Percentiles rank a stretch among this genome's conserved stretches.
These are phyloP conservation scores for Blastobotrys elegans DNA, from an alignment of 1,139 yeast genomes.

Conservation along the genomic window DNA sequence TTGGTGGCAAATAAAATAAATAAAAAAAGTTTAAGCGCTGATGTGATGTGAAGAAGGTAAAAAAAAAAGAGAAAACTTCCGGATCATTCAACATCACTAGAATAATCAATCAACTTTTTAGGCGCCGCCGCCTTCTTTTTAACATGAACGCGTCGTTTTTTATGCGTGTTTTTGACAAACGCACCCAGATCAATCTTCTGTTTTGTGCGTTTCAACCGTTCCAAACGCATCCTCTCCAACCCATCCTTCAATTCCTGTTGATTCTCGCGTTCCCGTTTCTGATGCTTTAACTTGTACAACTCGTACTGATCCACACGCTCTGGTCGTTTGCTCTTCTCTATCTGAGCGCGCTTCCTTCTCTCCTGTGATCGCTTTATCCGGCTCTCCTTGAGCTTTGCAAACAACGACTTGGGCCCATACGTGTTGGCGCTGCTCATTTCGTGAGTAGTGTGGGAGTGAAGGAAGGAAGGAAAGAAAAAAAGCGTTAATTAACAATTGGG, in stretches of 20 bases:
- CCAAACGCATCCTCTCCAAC: constrained; percentile 8
- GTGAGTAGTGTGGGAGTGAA: too few relatives aligned
- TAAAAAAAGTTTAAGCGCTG: too few relatives aligned
- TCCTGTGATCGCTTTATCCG: constrained; percentile 17
- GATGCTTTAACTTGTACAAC: constrained; percentile 10
- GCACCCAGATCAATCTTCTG: neutral
- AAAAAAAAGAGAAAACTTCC: too few relatives aligned
- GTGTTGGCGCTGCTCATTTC: too few relatives aligned
- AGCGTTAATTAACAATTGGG: too few relatives aligned
- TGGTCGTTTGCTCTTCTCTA: constrained; percentile 16
- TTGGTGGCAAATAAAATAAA: too few relatives aligned
- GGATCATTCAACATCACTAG: too few relatives aligned
- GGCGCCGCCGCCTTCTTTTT: too few relatives aligned
- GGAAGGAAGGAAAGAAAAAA: too few relatives aligned
- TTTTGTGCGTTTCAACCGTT: neutral
- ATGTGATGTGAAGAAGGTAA: too few relatives aligned
- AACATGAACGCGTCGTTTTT: too few relatives aligned
- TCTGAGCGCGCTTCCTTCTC: neutral
- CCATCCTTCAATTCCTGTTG: constrained; percentile 17
- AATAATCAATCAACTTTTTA: too few relatives aligned
- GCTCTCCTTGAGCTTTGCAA: constrained; percentile 5
- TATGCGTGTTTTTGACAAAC: neutral
- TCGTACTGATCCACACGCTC: constrained; percentile 17
- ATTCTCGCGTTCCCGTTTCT: constrained; percentile 13
- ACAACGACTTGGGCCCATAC: neutral